A percentile compares a stretch with the other conserved stretches of the same genome.
These are phyloP conservation scores for Aaosphaeria pasadenensis DNA, from an alignment of 2,329 filamentous ascomycete genomes.

Conservation along the genomic window DNA sequence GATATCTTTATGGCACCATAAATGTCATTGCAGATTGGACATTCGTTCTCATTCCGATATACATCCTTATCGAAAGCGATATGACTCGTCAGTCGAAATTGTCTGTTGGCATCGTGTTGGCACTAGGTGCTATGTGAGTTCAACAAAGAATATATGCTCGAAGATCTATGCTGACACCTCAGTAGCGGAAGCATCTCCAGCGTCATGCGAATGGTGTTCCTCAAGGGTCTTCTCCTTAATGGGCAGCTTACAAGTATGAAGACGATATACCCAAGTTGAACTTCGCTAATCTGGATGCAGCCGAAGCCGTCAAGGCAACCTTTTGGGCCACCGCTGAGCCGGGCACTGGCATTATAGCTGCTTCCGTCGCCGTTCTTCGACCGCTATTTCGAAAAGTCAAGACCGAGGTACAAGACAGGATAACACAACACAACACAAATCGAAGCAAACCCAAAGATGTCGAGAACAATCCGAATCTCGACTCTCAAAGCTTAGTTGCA, in stretches of 20 bases:
- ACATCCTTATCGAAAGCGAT: conserved; percentile 38
- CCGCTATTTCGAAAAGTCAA: conserved; percentile 39
- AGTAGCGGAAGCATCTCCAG: conserved; percentile 26
- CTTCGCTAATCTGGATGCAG: conserved; percentile 13
- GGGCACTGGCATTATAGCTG: conserved; percentile 50
- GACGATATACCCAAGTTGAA: background rate
- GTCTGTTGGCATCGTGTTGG: conserved; percentile 45
- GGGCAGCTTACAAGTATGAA: conserved; percentile 5
- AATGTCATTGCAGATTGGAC: conserved; percentile 35
- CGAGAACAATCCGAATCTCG: conserved; percentile 1
- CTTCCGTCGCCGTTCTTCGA: conserved; percentile 46
- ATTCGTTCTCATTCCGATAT: conserved; percentile 32
- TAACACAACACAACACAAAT: conserved; percentile 8
- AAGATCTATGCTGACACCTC: conserved; percentile 4
- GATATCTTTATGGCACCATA: conserved; percentile 30
- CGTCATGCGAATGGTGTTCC: conserved; percentile 30
- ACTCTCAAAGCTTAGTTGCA: conserved; percentile 5
- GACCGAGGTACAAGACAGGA: conserved; percentile 15
- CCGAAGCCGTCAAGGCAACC: conserved; percentile 35
- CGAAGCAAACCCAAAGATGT: background rate
- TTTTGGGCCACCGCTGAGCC: conserved; percentile 50
- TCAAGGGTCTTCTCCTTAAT: conserved; percentile 20
- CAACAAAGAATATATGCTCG: background rate
- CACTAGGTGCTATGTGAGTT: conserved; percentile 43
- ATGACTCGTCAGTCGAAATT: conserved; percentile 45